phyloP scores from a whole-genome alignment of 306 rosid species.

The Lagenaria siceraria region DNA sequence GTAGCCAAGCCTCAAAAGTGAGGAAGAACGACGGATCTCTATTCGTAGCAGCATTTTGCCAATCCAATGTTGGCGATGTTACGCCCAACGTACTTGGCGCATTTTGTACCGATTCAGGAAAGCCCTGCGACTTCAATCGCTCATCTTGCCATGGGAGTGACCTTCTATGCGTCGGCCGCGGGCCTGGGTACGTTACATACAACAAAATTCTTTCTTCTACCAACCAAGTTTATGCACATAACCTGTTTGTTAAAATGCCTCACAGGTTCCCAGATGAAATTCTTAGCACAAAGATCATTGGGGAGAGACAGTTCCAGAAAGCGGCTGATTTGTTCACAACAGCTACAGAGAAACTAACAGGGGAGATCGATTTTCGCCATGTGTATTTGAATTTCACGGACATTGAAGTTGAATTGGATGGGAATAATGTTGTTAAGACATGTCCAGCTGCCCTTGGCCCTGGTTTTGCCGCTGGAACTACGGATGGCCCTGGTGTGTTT shows the following conservation, averaged over 20 bases:
- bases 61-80: constrained; percentile 86
- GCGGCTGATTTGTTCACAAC: constrained; percentile 44
- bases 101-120: constrained; percentile 55
- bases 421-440: constrained; percentile 36
- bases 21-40: constrained; percentile 54
- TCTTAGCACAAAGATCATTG: constrained; percentile 62
- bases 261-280: constrained; percentile 68
- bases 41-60: constrained; percentile 85
- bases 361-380: constrained; percentile 53
- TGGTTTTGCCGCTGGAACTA: constrained; percentile 91
- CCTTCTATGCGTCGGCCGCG: constrained; percentile 60
- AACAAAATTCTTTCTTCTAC: neutral
- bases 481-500: constrained; percentile 69
- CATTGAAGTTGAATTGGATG: constrained; percentile 41
- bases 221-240: neutral
- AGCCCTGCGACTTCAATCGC: constrained; percentile 59
- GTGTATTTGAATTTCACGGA: constrained; percentile 56
- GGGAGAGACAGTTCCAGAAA: constrained; percentile 53
- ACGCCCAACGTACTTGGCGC: constrained; percentile 78
- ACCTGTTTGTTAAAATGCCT: constrained; percentile 6
- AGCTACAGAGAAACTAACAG: constrained; percentile 38
- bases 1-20: constrained; percentile 49
- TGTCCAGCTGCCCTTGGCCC: constrained; percentile 91
- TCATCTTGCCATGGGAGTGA: constrained; percentile 74
- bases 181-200: constrained; percentile 42